These are phyloP conservation scores for Stramenopiles sp. DNA, from an alignment of 352 stramenopile species.

Conservation along the genomic window DNA sequence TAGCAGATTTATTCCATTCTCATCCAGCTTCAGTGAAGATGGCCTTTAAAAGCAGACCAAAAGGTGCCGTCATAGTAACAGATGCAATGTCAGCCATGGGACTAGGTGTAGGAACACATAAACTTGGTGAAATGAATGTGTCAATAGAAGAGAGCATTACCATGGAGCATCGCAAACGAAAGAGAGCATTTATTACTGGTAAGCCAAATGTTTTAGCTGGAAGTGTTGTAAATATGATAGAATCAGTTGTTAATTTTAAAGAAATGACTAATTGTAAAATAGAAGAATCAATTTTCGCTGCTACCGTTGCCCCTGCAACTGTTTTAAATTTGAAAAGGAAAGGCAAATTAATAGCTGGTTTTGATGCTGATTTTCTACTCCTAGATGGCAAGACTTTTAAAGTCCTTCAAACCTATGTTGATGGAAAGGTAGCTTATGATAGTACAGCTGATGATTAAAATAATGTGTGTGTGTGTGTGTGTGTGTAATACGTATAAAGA, in stretches of 20 bases:
- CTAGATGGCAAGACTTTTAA: slow-evolving; percentile 36
- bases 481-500: too few relatives aligned
- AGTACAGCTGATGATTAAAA: too few relatives aligned
- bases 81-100: slow-evolving; percentile 58
- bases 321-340: slow-evolving; percentile 39
- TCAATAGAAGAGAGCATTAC: neutral
- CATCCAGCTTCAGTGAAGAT: slow-evolving; percentile 49
- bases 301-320: slow-evolving; percentile 44
- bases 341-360: slow-evolving; percentile 43
- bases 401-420: slow-evolving; percentile 47
- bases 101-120: slow-evolving; percentile 36
- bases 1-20: slow-evolving; percentile 59
- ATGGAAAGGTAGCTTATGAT: slow-evolving; percentile 33
- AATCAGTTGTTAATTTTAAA: slow-evolving; percentile 44
- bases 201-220: slow-evolving; percentile 46
- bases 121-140: slow-evolving; percentile 27
- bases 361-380: slow-evolving; percentile 53
- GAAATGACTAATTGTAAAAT: slow-evolving; percentile 51
- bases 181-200: neutral
- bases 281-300: slow-evolving; percentile 42
- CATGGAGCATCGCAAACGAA: neutral
- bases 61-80: slow-evolving; percentile 50
- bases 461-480: too few relatives aligned
- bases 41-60: slow-evolving; percentile 45
- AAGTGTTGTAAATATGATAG: slow-evolving; percentile 51